A percentile compares a stretch with the other conserved stretches of the same genome.
Conservation (phyloP, 768 basidiomycete genomes). For the Sporobolomyces roseus region DNA sequence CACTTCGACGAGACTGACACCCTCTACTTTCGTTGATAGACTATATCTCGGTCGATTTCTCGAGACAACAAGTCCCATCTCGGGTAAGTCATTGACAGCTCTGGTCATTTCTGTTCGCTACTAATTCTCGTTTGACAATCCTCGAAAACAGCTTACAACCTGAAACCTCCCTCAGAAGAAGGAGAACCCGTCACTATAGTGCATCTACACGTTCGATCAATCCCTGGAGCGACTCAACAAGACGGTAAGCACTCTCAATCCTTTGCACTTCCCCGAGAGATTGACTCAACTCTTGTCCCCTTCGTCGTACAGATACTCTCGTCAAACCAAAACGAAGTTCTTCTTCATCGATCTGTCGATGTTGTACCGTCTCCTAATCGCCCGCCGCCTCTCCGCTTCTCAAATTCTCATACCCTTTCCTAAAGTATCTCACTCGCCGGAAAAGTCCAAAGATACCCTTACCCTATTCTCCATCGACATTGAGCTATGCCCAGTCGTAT, state of each 20-base stretch:
- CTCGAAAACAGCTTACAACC: background rate
- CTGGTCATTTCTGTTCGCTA: too few relatives aligned
- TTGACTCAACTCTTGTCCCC: background rate
- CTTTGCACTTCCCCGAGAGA: too few relatives aligned
- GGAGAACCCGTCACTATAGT: background rate
- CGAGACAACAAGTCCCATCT: background rate
- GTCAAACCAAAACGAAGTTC: background rate
- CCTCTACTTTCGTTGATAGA: background rate
- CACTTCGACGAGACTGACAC: background rate
- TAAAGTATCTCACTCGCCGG: too few relatives aligned
- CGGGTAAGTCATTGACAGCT: background rate
- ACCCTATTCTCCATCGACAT: too few relatives aligned
- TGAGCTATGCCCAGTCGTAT: too few relatives aligned
- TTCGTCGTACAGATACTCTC: background rate
- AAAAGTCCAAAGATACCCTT: too few relatives aligned
- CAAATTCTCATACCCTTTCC: too few relatives aligned
- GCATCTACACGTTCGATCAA: conserved; percentile 19
- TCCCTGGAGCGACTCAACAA: background rate
- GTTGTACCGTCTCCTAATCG: background rate
- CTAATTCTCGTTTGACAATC: too few relatives aligned
- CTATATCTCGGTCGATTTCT: conserved; percentile 27
- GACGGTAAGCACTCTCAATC: background rate
- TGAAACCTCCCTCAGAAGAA: background rate
- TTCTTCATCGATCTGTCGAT: background rate
- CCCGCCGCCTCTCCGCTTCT: background rate